Evolutionary conservation across 371 early-diverging fungal genomes (phyloP).

Genomic region (Dichotomocladium elegans): DNA sequence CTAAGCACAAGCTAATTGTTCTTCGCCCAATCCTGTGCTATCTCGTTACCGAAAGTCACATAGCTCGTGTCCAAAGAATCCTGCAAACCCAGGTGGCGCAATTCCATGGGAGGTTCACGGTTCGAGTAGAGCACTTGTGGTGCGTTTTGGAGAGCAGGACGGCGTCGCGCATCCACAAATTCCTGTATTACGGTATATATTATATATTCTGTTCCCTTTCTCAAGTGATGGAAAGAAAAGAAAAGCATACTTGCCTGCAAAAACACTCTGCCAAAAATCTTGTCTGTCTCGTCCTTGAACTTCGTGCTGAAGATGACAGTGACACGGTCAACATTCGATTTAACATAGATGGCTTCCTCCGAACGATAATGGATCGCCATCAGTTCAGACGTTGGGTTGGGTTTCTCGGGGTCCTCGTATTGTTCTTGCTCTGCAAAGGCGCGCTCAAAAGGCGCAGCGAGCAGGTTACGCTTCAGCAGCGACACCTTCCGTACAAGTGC

Average conservation of each 20-base stretch:
- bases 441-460: conserved; percentile 91
- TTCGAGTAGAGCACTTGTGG: conserved; percentile 93
- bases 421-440: conserved; percentile 85
- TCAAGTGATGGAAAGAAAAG: not conserved
- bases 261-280: conserved; percentile 94
- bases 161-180: conserved; percentile 96
- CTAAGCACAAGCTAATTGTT: not conserved
- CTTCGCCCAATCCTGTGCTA: too few relatives aligned
- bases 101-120: conserved; percentile 93
- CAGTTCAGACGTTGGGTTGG: conserved; percentile 56
- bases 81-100: conserved; percentile 74
- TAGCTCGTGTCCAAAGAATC: conserved; percentile 79
- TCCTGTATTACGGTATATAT: conserved; percentile 54
- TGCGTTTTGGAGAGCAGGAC: conserved; percentile 86
- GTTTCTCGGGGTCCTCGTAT: conserved; percentile 64
- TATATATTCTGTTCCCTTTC: not conserved
- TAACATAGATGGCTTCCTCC: conserved; percentile 89
- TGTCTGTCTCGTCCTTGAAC: conserved; percentile 96
- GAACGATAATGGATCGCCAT: conserved; percentile 93
- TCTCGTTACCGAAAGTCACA: conserved; percentile 93
- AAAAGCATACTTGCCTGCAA: conserved; percentile 65
- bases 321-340: conserved; percentile 88
- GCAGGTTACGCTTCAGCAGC: conserved; percentile 85
- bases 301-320: conserved; percentile 94
- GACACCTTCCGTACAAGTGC: conserved; percentile 76